phyloP scores from a whole-genome alignment of 1,284 basidiomycete genomes.

The Cronartium quercuum region DNA sequence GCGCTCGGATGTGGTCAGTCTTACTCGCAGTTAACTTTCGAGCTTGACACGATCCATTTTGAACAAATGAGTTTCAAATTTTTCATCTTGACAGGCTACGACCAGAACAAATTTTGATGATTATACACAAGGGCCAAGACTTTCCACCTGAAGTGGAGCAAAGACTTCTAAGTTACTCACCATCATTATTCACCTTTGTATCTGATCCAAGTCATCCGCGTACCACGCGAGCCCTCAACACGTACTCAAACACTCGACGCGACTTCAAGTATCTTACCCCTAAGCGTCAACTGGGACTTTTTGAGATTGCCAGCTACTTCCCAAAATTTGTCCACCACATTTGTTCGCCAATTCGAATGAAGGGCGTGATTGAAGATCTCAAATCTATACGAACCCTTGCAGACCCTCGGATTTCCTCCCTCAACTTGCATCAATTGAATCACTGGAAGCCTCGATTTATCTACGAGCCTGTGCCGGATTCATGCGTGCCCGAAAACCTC shows the following conservation, averaged over 20 bases:
- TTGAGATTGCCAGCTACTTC: not conserved
- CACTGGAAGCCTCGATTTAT: conserved; percentile 12
- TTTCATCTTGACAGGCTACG: not conserved
- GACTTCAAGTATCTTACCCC: conserved; percentile 28
- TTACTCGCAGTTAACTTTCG: not conserved
- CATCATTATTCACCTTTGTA: conserved; percentile 19
- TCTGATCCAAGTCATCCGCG: conserved; percentile 5
- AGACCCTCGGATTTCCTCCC: not conserved
- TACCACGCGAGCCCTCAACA: conserved; percentile 26
- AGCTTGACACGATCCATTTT: not conserved
- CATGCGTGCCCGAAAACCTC: conserved; percentile 18
- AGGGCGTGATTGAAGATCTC: not conserved
- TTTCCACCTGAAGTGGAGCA: conserved; percentile 1
- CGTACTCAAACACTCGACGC: conserved; percentile 10
- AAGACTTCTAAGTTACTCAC: conserved; percentile 8
- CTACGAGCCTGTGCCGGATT: conserved; percentile 28
- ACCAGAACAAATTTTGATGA: conserved; percentile 22
- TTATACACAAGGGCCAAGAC: conserved; percentile 17
- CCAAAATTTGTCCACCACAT: conserved; percentile 20
- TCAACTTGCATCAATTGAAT: not conserved
- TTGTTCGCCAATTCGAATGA: conserved; percentile 13
- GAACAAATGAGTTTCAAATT: not conserved
- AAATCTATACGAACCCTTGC: not conserved
- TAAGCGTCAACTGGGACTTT: conserved; percentile 6
- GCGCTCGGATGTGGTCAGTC: conserved; percentile 33